phyloP scores from a whole-genome alignment of 2,329 filamentous ascomycete species.

The Penicillium sp. region DNA sequence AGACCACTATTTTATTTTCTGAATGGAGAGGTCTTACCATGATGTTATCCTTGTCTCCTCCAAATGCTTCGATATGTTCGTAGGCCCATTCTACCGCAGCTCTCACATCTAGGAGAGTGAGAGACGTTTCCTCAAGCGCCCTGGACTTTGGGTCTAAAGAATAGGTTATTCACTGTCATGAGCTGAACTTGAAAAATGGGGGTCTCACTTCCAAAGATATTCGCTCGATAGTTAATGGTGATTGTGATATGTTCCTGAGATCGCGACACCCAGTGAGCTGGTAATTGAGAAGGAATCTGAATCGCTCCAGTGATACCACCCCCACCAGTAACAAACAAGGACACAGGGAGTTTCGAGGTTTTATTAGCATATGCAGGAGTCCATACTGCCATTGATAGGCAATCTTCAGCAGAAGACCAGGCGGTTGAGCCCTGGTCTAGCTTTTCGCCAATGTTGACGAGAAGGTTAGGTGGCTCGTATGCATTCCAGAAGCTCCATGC shows the following conservation, averaged over 20 bases:
- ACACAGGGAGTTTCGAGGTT: conserved; percentile 19
- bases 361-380: conserved; percentile 31
- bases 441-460: conserved; percentile 16
- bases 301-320: conserved; percentile 31
- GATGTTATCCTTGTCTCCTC: conserved; percentile 34
- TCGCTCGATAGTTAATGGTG: conserved; percentile 33
- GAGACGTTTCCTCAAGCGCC: conserved; percentile 24
- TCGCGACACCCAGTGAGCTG: conserved; percentile 38
- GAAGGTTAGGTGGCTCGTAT: conserved; percentile 20
- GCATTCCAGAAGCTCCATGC: conserved; percentile 22
- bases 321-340: conserved; percentile 26
- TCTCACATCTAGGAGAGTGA: conserved; percentile 19
- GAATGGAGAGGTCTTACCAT: conserved; percentile 11
- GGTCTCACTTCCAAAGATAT: conserved; percentile 24
- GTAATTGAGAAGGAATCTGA: conserved; percentile 34
- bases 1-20: background rate
- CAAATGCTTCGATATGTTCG: conserved; percentile 36
- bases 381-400: conserved; percentile 47
- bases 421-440: conserved; percentile 11
- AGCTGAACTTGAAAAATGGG: background rate
- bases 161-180: background rate
- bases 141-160: conserved; percentile 16
- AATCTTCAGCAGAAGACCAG: conserved; percentile 41
- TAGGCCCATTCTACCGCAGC: conserved; percentile 32
- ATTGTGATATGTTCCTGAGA: conserved; percentile 45